Conservation (phyloP, 176 grass and related monocot genomes). For the Pharus latifolius region DNA sequence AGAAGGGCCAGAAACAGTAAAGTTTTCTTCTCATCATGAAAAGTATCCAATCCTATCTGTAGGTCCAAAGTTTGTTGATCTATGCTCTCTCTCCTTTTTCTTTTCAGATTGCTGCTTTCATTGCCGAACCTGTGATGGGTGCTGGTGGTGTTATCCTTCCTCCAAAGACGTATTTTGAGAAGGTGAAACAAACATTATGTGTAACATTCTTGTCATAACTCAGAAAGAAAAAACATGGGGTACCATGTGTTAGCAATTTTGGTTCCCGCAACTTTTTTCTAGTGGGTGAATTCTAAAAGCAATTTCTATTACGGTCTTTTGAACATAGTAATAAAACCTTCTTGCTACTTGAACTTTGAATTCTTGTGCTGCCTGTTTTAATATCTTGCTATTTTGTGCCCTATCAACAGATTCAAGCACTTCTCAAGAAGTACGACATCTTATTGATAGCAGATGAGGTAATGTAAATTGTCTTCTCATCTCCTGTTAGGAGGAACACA, state of each 20-base stretch:
- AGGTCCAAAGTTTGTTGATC: background rate
- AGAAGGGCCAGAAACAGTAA: slow-evolving; percentile 96
- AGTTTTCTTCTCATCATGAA: background rate
- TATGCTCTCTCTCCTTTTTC: background rate
- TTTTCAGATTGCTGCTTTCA: slow-evolving; percentile 92
- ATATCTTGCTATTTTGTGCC: background rate
- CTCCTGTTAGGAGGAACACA: background rate
- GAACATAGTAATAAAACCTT: background rate
- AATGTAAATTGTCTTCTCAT: background rate
- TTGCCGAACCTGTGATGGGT: slow-evolving; percentile 95
- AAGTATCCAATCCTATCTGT: background rate
- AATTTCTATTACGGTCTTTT: background rate
- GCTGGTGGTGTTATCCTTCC: slow-evolving; percentile 91
- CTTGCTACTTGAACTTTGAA: too few species aligned
- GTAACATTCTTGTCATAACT: background rate
- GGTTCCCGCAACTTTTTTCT: background rate
- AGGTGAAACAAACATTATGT: slow-evolving; percentile 30
- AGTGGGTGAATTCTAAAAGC: background rate
- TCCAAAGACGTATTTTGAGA: slow-evolving; percentile 88
- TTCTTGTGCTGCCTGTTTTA: background rate
- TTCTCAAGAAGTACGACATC: slow-evolving; percentile 91
- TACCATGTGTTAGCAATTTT: background rate
- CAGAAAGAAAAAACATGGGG: background rate
- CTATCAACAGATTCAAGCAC: slow-evolving; percentile 60
- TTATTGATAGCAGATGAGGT: slow-evolving; percentile 97